These are phyloP conservation scores for Ciborinia camelliae DNA, from an alignment of 2,329 filamentous ascomycete species.

Conservation along the genomic window DNA sequence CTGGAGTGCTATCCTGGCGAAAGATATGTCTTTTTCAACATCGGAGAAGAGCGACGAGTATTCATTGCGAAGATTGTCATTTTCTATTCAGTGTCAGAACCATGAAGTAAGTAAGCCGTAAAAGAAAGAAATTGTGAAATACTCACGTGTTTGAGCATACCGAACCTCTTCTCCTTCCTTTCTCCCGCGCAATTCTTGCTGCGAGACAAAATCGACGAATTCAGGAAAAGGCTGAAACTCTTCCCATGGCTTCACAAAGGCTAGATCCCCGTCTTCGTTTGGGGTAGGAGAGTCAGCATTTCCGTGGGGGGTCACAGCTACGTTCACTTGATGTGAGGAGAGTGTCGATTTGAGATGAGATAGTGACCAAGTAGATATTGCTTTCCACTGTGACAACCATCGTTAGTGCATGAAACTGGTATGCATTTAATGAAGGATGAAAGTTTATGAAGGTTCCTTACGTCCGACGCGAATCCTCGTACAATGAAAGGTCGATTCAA, in stretches of 20 bases:
- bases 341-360: constrained; percentile 18
- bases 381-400: constrained; percentile 6
- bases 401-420: background rate
- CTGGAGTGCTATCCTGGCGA: constrained; percentile 67
- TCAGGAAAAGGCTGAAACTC: constrained; percentile 57
- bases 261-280: constrained; percentile 36
- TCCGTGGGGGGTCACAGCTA: constrained; percentile 30
- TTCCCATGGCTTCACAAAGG: constrained; percentile 73
- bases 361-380: constrained; percentile 17
- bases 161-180: constrained; percentile 48
- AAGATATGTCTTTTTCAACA: constrained; percentile 63
- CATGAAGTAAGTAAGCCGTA: too few species aligned
- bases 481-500: constrained; percentile 73
- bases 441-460: background rate
- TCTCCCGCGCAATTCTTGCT: constrained; percentile 48
- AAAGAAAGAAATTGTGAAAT: background rate
- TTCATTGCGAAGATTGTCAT: constrained; percentile 76
- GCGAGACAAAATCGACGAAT: constrained; percentile 60
- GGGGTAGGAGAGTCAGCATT: constrained; percentile 53
- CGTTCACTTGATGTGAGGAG: constrained; percentile 14
- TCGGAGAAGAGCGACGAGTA: constrained; percentile 61
- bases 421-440: background rate
- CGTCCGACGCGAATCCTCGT: constrained; percentile 53
- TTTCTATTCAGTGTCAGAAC: constrained; percentile 50
- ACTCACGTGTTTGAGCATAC: constrained; percentile 72